Conservation (phyloP, 352 stramenopile genomes). For the Thalassiosira mediterranea region DNA sequence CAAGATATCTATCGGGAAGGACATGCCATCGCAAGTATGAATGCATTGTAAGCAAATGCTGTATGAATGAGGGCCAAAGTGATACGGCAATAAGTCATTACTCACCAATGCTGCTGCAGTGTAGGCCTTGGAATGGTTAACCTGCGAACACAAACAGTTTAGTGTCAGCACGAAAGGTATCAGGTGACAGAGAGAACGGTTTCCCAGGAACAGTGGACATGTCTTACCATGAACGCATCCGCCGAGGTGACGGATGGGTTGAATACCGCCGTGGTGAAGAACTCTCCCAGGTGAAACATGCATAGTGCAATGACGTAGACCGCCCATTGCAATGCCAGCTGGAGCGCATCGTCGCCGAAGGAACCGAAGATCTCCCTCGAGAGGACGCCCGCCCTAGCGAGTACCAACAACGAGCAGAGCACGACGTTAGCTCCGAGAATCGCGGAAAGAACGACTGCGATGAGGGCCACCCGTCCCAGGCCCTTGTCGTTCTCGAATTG, state of each 20-base stretch:
- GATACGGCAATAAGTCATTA: constrained; percentile 6
- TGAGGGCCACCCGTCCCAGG: constrained; percentile 48
- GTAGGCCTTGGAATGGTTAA: constrained; percentile 82
- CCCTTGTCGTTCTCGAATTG: constrained; percentile 58
- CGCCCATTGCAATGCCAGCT: constrained; percentile 64
- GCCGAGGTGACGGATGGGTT: constrained; percentile 69
- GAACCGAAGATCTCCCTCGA: constrained; percentile 13
- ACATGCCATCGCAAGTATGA: not conserved
- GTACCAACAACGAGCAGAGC: constrained; percentile 31
- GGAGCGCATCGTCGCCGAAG: constrained; percentile 26
- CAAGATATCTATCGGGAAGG: constrained; percentile 54
- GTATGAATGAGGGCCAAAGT: constrained; percentile 6
- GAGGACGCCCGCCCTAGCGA: constrained; percentile 30
- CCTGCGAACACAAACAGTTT: too few relatives aligned
- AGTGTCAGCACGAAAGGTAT: too few relatives aligned
- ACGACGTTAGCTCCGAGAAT: constrained; percentile 49
- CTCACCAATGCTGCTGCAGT: constrained; percentile 70
- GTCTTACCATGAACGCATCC: constrained; percentile 82
- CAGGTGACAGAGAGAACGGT: too few relatives aligned
- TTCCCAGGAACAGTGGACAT: too few relatives aligned
- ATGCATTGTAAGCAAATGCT: too few relatives aligned
- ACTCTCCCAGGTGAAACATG: constrained; percentile 83
- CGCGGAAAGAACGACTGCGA: constrained; percentile 52
- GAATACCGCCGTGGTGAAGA: constrained; percentile 78
- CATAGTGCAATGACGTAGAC: constrained; percentile 69